A percentile compares a stretch with the other conserved stretches of the same genome.
Evolutionary conservation across 1,284 basidiomycete genomes (phyloP).

Genomic region (Rhodotorula sp.): DNA sequence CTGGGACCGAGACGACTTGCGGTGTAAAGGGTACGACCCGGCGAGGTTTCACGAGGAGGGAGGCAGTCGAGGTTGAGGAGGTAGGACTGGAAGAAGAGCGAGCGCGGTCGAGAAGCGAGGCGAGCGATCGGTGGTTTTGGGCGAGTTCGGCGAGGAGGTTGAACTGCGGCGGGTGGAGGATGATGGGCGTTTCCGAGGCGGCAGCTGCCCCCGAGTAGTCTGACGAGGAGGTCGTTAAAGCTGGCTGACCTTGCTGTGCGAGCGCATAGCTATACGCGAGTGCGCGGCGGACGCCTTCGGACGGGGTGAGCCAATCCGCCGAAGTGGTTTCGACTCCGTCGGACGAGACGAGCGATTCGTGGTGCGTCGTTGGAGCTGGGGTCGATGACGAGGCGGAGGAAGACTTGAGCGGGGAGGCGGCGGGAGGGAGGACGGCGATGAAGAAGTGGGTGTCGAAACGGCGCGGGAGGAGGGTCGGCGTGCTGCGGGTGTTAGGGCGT

Average conservation of each 20-base stretch:
- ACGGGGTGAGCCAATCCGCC: conserved; percentile 40
- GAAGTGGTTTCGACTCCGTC: conserved; percentile 37
- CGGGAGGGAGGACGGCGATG: conserved; percentile 37
- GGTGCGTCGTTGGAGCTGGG: conserved; percentile 24
- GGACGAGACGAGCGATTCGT: conserved; percentile 28
- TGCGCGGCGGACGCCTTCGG: conserved; percentile 32
- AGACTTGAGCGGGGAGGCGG: conserved; percentile 3
- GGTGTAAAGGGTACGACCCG: conserved; percentile 10
- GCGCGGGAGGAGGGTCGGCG: conserved; percentile 28
- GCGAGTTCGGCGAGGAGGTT: conserved; percentile 41
- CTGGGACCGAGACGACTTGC: not conserved
- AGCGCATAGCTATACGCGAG: conserved; percentile 23
- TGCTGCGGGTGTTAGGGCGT: conserved; percentile 11
- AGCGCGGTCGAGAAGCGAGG: conserved; percentile 1
- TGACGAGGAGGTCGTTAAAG: too few species aligned
- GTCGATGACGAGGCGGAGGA: conserved; percentile 12
- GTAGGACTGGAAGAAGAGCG: not conserved
- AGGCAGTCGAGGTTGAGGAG: not conserved
- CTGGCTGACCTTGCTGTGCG: not conserved
- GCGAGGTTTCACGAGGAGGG: not conserved
- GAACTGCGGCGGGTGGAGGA: conserved; percentile 43
- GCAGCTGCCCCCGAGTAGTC: not conserved
- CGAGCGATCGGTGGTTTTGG: conserved; percentile 15
- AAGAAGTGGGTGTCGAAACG: conserved; percentile 47
- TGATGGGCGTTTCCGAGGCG: conserved; percentile 13